Conservation (phyloP, 495 filamentous ascomycete genomes). For the Aspergillus incahuasiensis region DNA sequence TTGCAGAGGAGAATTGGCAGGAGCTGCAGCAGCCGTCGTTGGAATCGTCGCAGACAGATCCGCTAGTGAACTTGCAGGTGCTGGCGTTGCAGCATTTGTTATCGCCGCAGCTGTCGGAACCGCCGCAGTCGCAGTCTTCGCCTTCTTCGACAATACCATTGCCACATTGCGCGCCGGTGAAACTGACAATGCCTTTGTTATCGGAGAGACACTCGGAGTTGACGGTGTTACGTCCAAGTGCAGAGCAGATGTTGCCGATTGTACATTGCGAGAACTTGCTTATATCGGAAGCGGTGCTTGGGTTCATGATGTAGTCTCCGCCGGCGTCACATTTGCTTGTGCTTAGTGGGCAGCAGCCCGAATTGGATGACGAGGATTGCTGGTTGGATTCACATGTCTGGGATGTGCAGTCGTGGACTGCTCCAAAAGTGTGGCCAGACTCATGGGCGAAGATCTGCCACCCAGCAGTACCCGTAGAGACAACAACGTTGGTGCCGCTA, state of each 20-base stretch:
- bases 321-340: slow-evolving; percentile 66
- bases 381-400: slow-evolving; percentile 60
- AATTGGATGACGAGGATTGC: slow-evolving; percentile 58
- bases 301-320: slow-evolving; percentile 90
- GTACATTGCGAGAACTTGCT: slow-evolving; percentile 79
- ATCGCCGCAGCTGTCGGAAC: slow-evolving; percentile 58
- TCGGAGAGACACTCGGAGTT: slow-evolving; percentile 70
- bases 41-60: slow-evolving; percentile 77
- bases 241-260: slow-evolving; percentile 94
- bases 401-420: slow-evolving; percentile 84
- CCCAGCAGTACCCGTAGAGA: slow-evolving; percentile 67
- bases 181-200: slow-evolving; percentile 81
- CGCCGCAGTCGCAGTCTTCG: slow-evolving; percentile 96
- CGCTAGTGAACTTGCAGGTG: slow-evolving; percentile 81
- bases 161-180: slow-evolving; percentile 81
- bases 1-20: slow-evolving; percentile 67
- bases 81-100: slow-evolving; percentile 80
- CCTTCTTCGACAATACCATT: slow-evolving; percentile 95
- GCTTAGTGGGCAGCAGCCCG: slow-evolving; percentile 84
- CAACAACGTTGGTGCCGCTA: slow-evolving; percentile 85
- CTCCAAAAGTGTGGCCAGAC: slow-evolving; percentile 91
- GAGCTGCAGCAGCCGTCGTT: slow-evolving; percentile 85
- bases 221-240: slow-evolving; percentile 73
- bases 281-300: slow-evolving; percentile 68
- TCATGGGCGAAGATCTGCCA: slow-evolving; percentile 99